phyloP scores from a whole-genome alignment of 257 asterid genomes.

The Linaria vulgaris region DNA sequence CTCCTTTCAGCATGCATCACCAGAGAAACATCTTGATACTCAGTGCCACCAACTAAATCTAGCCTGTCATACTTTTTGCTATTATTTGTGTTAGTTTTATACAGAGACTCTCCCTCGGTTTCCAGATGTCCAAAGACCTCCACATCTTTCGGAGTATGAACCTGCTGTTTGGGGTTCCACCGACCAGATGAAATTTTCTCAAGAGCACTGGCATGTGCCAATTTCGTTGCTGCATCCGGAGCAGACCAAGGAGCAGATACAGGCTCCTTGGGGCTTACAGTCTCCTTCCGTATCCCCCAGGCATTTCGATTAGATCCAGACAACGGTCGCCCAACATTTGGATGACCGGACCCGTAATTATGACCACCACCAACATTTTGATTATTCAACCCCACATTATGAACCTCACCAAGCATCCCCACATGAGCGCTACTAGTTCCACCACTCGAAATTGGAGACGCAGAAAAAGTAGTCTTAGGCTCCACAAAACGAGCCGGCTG shows the following conservation, averaged over 20 bases:
- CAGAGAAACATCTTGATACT: constrained; percentile 35
- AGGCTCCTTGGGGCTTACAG: constrained; percentile 48
- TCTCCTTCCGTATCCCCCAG: constrained; percentile 81
- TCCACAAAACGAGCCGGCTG: constrained; percentile 41
- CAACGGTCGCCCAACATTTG: constrained; percentile 43
- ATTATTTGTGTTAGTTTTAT: constrained; percentile 29
- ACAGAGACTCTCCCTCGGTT: constrained; percentile 34
- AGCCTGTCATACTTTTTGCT: constrained; percentile 36
- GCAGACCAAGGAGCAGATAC: constrained; percentile 64
- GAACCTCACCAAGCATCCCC: constrained; percentile 53
- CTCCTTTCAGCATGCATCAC: constrained; percentile 53
- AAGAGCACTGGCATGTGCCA: constrained; percentile 93
- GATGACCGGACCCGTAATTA: constrained; percentile 42
- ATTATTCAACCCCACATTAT: constrained; percentile 39
- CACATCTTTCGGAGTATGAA: constrained; percentile 44
- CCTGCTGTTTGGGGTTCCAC: constrained; percentile 75
- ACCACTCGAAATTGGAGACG: constrained; percentile 47
- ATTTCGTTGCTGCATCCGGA: constrained; percentile 66
- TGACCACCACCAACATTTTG: constrained; percentile 40
- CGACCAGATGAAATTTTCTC: constrained; percentile 92
- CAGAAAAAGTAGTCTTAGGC: constrained; percentile 52
- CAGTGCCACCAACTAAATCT: constrained; percentile 35
- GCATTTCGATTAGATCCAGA: constrained; percentile 69
- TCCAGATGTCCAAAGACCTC: constrained; percentile 43
- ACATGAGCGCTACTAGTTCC: constrained; percentile 44